Conservation (phyloP, 805 yeast genomes). For the Brettanomyces sp. region DNA sequence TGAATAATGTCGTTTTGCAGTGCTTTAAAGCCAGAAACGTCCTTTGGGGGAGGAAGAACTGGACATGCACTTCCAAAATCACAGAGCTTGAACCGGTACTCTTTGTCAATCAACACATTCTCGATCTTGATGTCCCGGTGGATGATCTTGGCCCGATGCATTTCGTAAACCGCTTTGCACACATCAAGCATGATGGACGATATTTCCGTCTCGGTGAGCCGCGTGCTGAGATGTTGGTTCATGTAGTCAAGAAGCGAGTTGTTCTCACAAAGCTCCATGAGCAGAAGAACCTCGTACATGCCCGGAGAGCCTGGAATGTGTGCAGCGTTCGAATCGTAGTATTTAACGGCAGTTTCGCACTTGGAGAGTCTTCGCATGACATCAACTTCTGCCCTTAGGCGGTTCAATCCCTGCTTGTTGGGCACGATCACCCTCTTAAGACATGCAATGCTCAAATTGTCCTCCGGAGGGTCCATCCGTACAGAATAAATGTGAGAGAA, state of each 20-base stretch:
- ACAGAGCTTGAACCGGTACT: constrained; percentile 68
- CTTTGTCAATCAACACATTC: constrained; percentile 72
- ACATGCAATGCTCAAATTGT: constrained; percentile 56
- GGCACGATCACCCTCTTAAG: constrained; percentile 94
- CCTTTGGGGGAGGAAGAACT: constrained; percentile 64
- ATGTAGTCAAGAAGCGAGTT: constrained; percentile 81
- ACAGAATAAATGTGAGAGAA: constrained; percentile 93
- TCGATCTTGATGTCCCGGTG: constrained; percentile 94
- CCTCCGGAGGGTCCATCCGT: constrained; percentile 51
- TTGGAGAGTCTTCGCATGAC: constrained; percentile 89
- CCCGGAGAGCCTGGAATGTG: constrained; percentile 40
- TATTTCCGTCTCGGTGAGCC: constrained; percentile 68
- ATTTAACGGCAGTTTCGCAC: constrained; percentile 71
- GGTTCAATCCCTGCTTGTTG: constrained; percentile 71
- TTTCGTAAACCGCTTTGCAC: constrained; percentile 66
- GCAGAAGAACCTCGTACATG: constrained; percentile 72
- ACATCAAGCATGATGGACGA: constrained; percentile 78
- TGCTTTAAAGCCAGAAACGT: constrained; percentile 62
- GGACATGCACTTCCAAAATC: constrained; percentile 89
- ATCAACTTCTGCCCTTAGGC: constrained; percentile 89
- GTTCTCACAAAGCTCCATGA: constrained; percentile 91
- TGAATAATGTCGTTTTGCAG: constrained; percentile 76
- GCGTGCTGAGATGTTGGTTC: constrained; percentile 77
- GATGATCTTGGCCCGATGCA: constrained; percentile 74
- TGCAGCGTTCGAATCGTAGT: constrained; percentile 93